Base-by-base conservation (phyloP, 202 grass and related monocot genomes). In the Hordeum pubiflorum region DNA sequence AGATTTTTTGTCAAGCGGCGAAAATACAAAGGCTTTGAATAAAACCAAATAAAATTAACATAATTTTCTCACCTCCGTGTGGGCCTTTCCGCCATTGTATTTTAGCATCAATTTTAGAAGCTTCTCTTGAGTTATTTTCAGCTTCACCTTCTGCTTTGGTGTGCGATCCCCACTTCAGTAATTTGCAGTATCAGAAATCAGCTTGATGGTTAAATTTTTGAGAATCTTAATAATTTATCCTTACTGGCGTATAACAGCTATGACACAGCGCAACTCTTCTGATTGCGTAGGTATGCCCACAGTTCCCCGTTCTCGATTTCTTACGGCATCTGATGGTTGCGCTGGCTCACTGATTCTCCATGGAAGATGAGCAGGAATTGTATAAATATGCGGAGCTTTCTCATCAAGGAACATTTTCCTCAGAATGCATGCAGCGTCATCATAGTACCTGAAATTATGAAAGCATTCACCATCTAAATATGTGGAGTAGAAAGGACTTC, bases 111-210 rank as follows among this genome's bases (percentile, higher is more conserved):
- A 85, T 84, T 97, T 92, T 43, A 97, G 85, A 78, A 97, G 92
- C 75, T 92, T 97, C 84, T 97, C 94, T 91, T 97, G 91, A 40
- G 86, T 97, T 67, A 94, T 90, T 83, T 94, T 97, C 75, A 97
- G 85, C 72, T 97, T 97, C 57, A 97, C 94, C 79, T 97, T 97
- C 68, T 97, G 94, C 88, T 97, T 97, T 76, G 94, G 94, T 79
- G 91, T 97, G 72, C 94, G 91, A 84, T 97, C 94, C 62, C 94
- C 94, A 86, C 94, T 97, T 84, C 62, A 32, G 81, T 77, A 86
- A 83, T 85, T 80, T 78, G 22, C 81, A 89, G 74, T 23, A 76
- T 87, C 74, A 92, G 38, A 81, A 86, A 50, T 56, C 14, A 76
- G 44, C 77, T 81, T 77, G 13, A 85, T 46, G 43, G 20, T 65